Conservation (phyloP, 139 green algal genomes). For the Tetraselmis striata region DNA sequence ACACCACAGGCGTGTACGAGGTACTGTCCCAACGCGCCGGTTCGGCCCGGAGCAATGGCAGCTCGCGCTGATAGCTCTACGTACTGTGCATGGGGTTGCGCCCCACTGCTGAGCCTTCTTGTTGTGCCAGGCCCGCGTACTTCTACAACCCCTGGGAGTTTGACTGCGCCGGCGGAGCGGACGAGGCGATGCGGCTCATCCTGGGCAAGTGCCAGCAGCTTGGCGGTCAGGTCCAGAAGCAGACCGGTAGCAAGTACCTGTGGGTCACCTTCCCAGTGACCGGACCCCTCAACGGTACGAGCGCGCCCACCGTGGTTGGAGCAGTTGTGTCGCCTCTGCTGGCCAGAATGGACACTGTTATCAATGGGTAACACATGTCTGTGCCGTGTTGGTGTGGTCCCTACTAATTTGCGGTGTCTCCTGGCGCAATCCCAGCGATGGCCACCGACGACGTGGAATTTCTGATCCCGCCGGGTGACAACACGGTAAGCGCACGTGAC, state of each 20-base stretch:
- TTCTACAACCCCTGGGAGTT: background rate
- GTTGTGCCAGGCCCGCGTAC: background rate
- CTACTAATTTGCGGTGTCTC: no score
- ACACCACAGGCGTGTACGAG: no score
- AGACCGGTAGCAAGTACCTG: background rate
- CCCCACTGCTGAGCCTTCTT: background rate
- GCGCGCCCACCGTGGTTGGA: no score
- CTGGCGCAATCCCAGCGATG: no score
- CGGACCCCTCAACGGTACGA: background rate
- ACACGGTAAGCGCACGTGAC: background rate
- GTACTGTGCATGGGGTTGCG: no score
- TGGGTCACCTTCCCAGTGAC: background rate
- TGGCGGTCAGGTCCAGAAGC: background rate
- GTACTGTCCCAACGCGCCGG: no score
- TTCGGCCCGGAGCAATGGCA: no score
- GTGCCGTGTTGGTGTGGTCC: no score
- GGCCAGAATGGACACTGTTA: no score
- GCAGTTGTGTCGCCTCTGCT: no score
- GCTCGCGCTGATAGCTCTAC: no score
- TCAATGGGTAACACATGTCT: no score
- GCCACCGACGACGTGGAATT: background rate
- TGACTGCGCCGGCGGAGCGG: background rate
- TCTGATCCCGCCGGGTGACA: background rate
- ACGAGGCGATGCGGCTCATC: background rate
- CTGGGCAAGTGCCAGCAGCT: background rate